Base-by-base conservation (phyloP, 768 basidiomycete genomes). In the Sporobolomyces phaffii region DNA sequence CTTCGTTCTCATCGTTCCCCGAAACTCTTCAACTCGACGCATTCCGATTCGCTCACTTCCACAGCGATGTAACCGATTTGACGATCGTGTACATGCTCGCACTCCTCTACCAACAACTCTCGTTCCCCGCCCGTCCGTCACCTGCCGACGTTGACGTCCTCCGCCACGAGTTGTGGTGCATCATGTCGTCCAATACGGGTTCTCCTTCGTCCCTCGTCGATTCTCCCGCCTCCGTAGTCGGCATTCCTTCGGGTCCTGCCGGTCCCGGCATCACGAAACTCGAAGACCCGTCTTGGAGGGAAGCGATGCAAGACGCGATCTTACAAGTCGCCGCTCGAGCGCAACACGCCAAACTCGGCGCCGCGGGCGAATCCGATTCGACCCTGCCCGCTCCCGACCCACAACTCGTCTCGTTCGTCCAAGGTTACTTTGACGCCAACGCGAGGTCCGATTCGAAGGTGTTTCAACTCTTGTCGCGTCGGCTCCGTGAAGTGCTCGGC, bases 21-120 rank as follows among this genome's bases (percentile, higher is more conserved):
- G 91, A 92, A 79, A 90, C 89, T 6, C 80, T 86, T 6, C 88
- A 88, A 76, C 84, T 93, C 58, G 90, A 92, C 79, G 84, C 82
- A 64, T 79, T 83, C 47, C 87, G 90, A 33, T 79, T 92, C 15
- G 77, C 82, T 29, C 81, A 81, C 28, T 82, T 91, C 68, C 83
- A 83, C 71, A 80, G 83, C 45, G 91, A 94, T 65, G 86, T 86
- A 0, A 82, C 84, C 33, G 90, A 93, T 73, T 80, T 86, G 47
- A 84, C 84, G 24, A 84, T 86, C 49, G 78, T 90, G 56, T 89
- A 87, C 78, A 86, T 91, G 84, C 84, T 90, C 72, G 80, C 90
- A 40, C 80, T 91, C 73, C 84, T 91, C 26, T 90, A 85, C 76
- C 85, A 89, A 45, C 87, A 90, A 75, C 83, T 91, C 70, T 79